Conservation (phyloP, 306 rosid species). For the Cercis canadensis region DNA sequence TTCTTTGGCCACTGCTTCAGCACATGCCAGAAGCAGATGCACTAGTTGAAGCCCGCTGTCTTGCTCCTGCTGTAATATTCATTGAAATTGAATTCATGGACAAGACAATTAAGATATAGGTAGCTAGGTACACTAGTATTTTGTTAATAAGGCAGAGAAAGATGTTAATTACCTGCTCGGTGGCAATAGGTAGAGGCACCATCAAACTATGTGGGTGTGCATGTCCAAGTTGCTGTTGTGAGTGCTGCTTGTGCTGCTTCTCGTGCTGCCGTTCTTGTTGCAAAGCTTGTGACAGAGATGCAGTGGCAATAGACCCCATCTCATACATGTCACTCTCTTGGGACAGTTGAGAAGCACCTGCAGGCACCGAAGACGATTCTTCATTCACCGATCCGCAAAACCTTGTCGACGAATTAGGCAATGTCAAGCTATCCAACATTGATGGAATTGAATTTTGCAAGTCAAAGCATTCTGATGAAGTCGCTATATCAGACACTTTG, state of each 20-base stretch:
- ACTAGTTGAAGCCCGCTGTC: slow-evolving; percentile 94
- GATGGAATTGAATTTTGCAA: slow-evolving; percentile 42
- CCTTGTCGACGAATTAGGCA: slow-evolving; percentile 52
- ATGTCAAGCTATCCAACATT: slow-evolving; percentile 46
- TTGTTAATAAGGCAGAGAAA: too few relatives aligned
- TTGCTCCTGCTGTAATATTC: slow-evolving; percentile 58
- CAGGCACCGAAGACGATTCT: slow-evolving; percentile 42
- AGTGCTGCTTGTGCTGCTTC: slow-evolving; percentile 43
- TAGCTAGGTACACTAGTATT: too few relatives aligned
- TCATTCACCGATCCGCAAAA: slow-evolving; percentile 57
- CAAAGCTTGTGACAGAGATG: slow-evolving; percentile 63
- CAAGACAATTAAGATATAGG: too few relatives aligned
- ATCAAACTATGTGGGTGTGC: slow-evolving; percentile 44
- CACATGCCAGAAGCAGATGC: slow-evolving; percentile 92
- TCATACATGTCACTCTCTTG: slow-evolving; percentile 54
- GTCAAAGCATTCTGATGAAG: slow-evolving; percentile 54
- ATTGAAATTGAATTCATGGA: neutral
- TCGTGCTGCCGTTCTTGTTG: slow-evolving; percentile 69
- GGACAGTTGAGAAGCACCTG: slow-evolving; percentile 46
- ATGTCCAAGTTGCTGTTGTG: slow-evolving; percentile 4
- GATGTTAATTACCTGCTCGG: slow-evolving; percentile 57
- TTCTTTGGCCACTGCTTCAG: slow-evolving; percentile 89
- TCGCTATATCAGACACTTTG: slow-evolving; percentile 39
- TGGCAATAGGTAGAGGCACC: slow-evolving; percentile 57
- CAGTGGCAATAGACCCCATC: slow-evolving; percentile 49